These are phyloP conservation scores for Globisporangium perplexum DNA, from an alignment of 352 stramenopile genomes.

Conservation along the genomic window DNA sequence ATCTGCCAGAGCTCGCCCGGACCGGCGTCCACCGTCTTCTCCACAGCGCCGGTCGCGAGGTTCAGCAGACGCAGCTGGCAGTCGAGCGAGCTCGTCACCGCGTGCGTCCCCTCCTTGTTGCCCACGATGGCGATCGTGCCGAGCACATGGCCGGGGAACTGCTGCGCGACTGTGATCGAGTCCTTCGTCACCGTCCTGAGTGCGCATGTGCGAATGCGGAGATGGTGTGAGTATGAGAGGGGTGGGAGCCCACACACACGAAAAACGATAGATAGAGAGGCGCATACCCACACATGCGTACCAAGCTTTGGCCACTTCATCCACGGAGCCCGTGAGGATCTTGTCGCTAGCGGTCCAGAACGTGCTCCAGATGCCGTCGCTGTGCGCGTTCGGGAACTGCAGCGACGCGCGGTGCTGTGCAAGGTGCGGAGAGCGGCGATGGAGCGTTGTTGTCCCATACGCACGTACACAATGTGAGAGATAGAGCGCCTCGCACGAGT, in stretches of 20 bases:
- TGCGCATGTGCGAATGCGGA: neutral
- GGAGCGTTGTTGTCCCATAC: neutral
- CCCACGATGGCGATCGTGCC: constrained; percentile 82
- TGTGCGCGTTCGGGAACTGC: constrained; percentile 80
- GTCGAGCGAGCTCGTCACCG: constrained; percentile 79
- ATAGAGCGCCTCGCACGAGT: neutral
- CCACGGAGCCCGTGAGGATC: constrained; percentile 84
- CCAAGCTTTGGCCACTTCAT: constrained; percentile 86
- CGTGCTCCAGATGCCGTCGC: constrained; percentile 85
- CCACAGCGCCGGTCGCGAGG: constrained; percentile 53
- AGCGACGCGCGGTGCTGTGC: constrained; percentile 72
- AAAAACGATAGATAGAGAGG: neutral
- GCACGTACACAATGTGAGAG: neutral
- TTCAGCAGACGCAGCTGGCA: constrained; percentile 82
- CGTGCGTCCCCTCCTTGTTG: constrained; percentile 71
- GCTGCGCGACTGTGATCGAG: constrained; percentile 67
- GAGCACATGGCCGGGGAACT: constrained; percentile 80
- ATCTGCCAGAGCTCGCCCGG: constrained; percentile 87
- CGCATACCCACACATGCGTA: constrained; percentile 12
- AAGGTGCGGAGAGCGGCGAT: neutral
- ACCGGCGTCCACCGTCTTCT: constrained; percentile 82
- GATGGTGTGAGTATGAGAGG: neutral
- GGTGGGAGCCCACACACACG: too few species aligned
- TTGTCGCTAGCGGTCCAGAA: constrained; percentile 87
- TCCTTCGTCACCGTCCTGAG: constrained; percentile 62